These are phyloP conservation scores for Pestalotiopsis sp. DNA, from an alignment of 2,329 filamentous ascomycete species.

Conservation along the genomic window DNA sequence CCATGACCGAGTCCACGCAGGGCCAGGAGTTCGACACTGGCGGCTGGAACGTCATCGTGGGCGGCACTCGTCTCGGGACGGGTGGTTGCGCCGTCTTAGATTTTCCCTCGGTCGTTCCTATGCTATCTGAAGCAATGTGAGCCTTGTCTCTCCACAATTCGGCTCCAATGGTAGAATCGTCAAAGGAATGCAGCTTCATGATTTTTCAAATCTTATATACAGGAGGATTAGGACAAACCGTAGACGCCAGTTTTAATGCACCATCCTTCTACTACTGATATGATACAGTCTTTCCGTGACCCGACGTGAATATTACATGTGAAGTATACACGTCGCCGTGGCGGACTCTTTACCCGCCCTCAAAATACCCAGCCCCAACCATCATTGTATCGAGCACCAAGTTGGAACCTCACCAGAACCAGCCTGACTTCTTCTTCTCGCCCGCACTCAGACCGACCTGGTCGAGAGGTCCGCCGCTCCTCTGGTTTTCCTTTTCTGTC, in stretches of 20 bases:
- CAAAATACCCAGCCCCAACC: not conserved
- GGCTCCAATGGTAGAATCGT: not conserved
- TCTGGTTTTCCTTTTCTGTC: constrained; percentile 53
- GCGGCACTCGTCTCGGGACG: not conserved
- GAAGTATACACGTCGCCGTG: constrained; percentile 5
- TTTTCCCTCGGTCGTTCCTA: not conserved
- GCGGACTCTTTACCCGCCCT: not conserved
- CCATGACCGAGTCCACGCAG: not conserved
- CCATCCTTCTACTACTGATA: constrained; percentile 44
- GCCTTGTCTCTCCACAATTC: not conserved
- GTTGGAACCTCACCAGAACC: constrained; percentile 40
- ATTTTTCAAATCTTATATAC: constrained; percentile 19
- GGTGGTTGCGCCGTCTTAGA: not conserved
- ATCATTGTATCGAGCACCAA: not conserved
- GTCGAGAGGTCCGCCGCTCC: constrained; percentile 52
- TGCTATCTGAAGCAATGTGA: not conserved
- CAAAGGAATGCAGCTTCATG: not conserved
- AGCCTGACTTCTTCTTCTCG: constrained; percentile 46
- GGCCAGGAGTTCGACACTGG: constrained; percentile 4
- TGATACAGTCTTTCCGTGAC: constrained; percentile 37
- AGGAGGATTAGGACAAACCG: constrained; percentile 26
- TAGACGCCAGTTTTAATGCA: constrained; percentile 47
- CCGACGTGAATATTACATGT: constrained; percentile 1
- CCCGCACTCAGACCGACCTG: constrained; percentile 44
- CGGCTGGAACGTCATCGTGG: constrained; percentile 4